Percentiles rank a stretch among this genome's conserved stretches.
These are phyloP conservation scores for Dactylella cylindrospora DNA, from an alignment of 2,329 filamentous ascomycete species.

Conservation along the genomic window DNA sequence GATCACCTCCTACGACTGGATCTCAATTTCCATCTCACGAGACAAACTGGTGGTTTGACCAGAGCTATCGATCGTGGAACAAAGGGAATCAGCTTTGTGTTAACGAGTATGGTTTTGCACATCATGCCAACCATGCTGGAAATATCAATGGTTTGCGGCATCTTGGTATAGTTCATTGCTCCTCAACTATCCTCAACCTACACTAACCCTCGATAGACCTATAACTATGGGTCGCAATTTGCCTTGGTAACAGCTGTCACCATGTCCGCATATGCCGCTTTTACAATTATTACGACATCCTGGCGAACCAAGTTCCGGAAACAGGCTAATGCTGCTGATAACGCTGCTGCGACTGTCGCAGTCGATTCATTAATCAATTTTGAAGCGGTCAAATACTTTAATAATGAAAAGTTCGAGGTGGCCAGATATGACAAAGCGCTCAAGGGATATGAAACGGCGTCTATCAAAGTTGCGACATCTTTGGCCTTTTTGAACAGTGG, in stretches of 20 bases:
- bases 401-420: conserved; percentile 96
- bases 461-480: conserved; percentile 95
- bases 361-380: conserved; percentile 98
- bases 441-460: conserved; percentile 83
- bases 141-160: conserved; percentile 93
- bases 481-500: conserved; percentile 89
- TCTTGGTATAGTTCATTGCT: conserved; percentile 61
- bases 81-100: conserved; percentile 94
- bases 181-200: conserved; percentile 39
- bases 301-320: conserved; percentile 97
- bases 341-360: conserved; percentile 89
- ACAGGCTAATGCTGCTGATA: conserved; percentile 93
- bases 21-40: conserved; percentile 86
- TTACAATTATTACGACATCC: conserved; percentile 92
- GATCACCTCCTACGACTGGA: conserved; percentile 85
- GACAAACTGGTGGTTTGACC: conserved; percentile 92
- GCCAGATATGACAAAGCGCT: conserved; percentile 85
- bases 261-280: conserved; percentile 93
- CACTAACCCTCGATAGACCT: conserved; percentile 61
- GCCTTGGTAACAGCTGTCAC: conserved; percentile 85
- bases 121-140: conserved; percentile 90
- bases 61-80: conserved; percentile 94
- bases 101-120: conserved; percentile 98
- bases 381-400: conserved; percentile 99
- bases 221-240: conserved; percentile 89